Evolutionary conservation across 805 yeast species (phyloP).

Genomic region (Kregervanrija delftensis): DNA sequence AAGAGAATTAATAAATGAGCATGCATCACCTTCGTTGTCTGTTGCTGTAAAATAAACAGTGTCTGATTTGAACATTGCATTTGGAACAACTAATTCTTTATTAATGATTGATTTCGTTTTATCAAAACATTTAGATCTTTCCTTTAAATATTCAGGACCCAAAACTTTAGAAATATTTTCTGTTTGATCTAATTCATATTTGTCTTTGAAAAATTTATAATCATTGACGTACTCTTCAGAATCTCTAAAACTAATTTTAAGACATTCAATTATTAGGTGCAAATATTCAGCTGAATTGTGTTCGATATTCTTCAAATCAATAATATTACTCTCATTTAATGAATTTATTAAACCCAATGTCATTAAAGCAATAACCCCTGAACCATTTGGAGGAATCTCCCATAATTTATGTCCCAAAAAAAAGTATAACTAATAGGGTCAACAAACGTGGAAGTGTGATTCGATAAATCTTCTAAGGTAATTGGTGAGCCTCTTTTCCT

Average conservation of each 20-base stretch:
- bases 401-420: slow-evolving; percentile 49
- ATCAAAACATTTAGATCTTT: slow-evolving; percentile 42
- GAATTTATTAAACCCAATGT: slow-evolving; percentile 61
- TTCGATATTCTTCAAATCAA: slow-evolving; percentile 36
- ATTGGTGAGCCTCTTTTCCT: slow-evolving; percentile 49
- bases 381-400: slow-evolving; percentile 85
- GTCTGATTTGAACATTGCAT: slow-evolving; percentile 54
- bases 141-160: slow-evolving; percentile 39
- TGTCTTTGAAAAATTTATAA: slow-evolving; percentile 31
- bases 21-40: slow-evolving; percentile 69
- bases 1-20: slow-evolving; percentile 73
- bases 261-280: slow-evolving; percentile 62
- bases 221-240: slow-evolving; percentile 71
- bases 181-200: slow-evolving; percentile 10
- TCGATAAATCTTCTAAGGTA: slow-evolving; percentile 45
- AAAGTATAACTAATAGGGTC: slow-evolving; percentile 55
- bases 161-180: slow-evolving; percentile 35
- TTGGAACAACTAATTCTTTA: slow-evolving; percentile 34
- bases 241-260: slow-evolving; percentile 67
- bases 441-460: slow-evolving; percentile 55
- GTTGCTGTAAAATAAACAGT: slow-evolving; percentile 63
- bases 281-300: slow-evolving; percentile 70
- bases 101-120: slow-evolving; percentile 35
- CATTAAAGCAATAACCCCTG: slow-evolving; percentile 68
- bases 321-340: slow-evolving; percentile 37